Evolutionary conservation across 371 early-diverging fungal species (phyloP).

Genomic region (Dinochytrium kinnereticum): DNA sequence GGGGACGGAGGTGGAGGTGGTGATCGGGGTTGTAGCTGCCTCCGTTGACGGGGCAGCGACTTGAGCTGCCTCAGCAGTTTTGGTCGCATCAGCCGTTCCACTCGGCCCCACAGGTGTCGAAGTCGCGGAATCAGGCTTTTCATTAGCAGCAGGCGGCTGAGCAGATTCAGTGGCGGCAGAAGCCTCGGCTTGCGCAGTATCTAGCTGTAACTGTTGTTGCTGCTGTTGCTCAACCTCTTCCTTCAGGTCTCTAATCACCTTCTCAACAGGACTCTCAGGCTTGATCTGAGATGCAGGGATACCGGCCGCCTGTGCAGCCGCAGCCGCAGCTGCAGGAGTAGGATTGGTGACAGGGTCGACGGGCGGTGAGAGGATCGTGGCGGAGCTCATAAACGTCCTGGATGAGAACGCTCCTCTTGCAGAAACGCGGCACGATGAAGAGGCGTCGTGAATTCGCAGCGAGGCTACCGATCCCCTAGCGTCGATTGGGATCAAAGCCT

Average conservation of each 20-base stretch:
- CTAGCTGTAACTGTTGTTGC: conserved; percentile 7
- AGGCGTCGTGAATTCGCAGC: no score
- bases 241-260: conserved; percentile 54
- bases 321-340: not conserved
- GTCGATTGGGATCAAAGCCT: no score
- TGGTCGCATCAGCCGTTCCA: conserved; percentile 2
- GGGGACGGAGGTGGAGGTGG: not conserved
- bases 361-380: not conserved
- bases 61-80: not conserved
- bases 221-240: conserved; percentile 29
- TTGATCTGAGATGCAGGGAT: conserved; percentile 30
- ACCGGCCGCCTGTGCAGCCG: conserved; percentile 4
- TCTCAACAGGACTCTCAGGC: conserved; percentile 52
- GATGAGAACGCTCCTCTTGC: no score
- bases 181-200: conserved; percentile 12
- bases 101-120: not conserved
- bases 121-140: not conserved
- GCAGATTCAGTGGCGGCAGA: conserved; percentile 5
- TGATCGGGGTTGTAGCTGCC: not conserved
- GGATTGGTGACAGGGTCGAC: conserved; percentile 3
- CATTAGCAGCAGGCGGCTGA: not conserved
- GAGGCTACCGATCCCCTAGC: no score
- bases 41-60: not conserved
- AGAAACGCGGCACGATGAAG: no score
- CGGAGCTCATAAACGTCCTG: not conserved